Evolutionary conservation across 371 early-diverging fungal species (phyloP).

Genomic region (Coelomomyces lativittatus): DNA sequence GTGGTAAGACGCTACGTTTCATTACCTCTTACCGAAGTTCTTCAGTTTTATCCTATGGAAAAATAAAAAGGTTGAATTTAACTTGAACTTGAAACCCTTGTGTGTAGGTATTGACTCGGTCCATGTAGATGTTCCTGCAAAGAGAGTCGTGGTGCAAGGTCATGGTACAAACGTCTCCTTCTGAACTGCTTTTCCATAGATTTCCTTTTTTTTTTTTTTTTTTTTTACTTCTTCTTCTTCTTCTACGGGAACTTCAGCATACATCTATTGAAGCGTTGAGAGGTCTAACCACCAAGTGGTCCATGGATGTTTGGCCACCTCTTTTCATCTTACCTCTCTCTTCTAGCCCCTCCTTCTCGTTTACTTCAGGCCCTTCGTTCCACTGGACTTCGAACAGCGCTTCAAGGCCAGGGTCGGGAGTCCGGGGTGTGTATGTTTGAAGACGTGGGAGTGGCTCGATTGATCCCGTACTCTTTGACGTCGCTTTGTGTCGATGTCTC

Average conservation of each 20-base stretch:
- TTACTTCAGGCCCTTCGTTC: slow-evolving; percentile 37
- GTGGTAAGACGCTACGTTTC: no score
- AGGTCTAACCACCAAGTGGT: no score
- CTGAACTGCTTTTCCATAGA: not conserved
- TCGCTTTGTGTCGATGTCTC: slow-evolving; percentile 46
- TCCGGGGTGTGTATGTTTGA: slow-evolving; percentile 78
- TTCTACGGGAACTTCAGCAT: no score
- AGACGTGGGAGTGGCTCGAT: slow-evolving; percentile 53
- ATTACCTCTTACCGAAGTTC: not conserved
- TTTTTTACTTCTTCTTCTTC: no score
- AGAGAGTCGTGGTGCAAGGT: slow-evolving; percentile 46
- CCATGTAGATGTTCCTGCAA: slow-evolving; percentile 34
- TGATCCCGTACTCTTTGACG: slow-evolving; percentile 50
- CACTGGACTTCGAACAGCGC: slow-evolving; percentile 50
- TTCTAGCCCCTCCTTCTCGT: slow-evolving; percentile 42
- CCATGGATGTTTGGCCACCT: no score
- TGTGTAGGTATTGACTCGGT: slow-evolving; percentile 4
- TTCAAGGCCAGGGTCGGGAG: slow-evolving; percentile 55
- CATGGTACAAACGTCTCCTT: slow-evolving; percentile 12
- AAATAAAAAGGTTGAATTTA: not conserved
- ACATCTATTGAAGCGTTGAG: no score
- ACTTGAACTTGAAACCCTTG: not conserved
- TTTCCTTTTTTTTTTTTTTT: not conserved
- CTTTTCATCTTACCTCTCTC: not conserved
- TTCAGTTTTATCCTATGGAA: not conserved